Evolutionary conservation across 768 basidiomycete genomes (phyloP), one percentile per base, ranked within the genome.

Genomic region (Lentinula detonsa): DNA sequence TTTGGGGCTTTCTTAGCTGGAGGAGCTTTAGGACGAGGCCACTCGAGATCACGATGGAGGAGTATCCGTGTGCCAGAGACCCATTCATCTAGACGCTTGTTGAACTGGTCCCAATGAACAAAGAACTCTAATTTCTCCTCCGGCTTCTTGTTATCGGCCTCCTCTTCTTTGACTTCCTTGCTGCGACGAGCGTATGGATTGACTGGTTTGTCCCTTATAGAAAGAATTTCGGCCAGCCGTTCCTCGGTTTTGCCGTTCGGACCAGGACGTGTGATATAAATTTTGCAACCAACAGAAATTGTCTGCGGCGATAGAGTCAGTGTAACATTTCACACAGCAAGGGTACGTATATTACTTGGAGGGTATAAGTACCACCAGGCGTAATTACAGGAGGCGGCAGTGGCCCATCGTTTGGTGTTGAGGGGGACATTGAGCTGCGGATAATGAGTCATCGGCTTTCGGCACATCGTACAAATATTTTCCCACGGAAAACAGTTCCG

Each of bases 21-120:
- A 1, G 79, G 75, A 16, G 79, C 74, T 69, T 93, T 94, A 0
- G 96, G 95, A 62, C 92, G 91, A 2, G 97, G 96, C 94, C 93
- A 96, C 73, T 98, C 95, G 65, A 99, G 82, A 69, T 97, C 95
- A 64, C 88, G 82, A 62, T 77, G 81, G 49, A 95, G 78, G 45
- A 98, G 83, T 60, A 99, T 82, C 43, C 96, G 85, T 1, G 91
- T 88, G 15, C 91, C 93, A 13, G 90, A 76, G 23, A 99, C 89
- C 97, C 97, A 99, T 59, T 97, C 97, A 71, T 99, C 97, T 43
- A 98, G 80, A 64, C 97, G 95, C 73, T 99, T 99, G 80, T 99
- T 99, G 82, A 98, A 98, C 65, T 93, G 86, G 67, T 98, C 94
- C 88, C 96, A 99, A 70, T 99, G 97, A 18, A 98, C 93, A 69